Base-by-base conservation (phyloP, 2,329 filamentous ascomycete genomes). In the Hypoxylon sp. region DNA sequence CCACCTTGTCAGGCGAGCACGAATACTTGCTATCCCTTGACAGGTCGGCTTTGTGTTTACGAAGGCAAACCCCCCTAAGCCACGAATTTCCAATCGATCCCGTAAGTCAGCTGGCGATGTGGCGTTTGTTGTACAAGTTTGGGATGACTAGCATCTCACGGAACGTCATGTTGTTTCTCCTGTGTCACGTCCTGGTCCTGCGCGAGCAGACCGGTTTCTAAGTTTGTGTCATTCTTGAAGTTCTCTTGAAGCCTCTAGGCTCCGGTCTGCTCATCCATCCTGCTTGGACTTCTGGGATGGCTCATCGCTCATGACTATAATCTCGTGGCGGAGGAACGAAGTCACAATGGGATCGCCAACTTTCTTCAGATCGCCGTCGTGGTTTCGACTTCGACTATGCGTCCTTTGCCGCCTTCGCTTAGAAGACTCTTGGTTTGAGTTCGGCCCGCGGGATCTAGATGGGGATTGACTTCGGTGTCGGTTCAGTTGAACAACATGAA, bases 391-490 rank as follows among this genome's bases (percentile, higher is more conserved):
- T 44, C 77, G 74, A 58, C 78, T 80, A 59, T 70, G 72, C 4
- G 79, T 80, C 64, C 78, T 73, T 59, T 78, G 77, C 24, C 78
- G 72, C 50, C 77, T 71, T 53, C 73, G 70, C 59, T 74, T 73
- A 15, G 74, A 62, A 19, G 63, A 50, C 28, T 69, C 70, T 19
- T 72, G 68, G 5, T 6, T 48, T 19, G 60, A 37, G 7, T 71
- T 67, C 6, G 68, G 65, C 6, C 72, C 75, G n/a, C 69, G 71
- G 19, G 78, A 79, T 37, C 78, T 70, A 20, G 78, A 79, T 10
- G 78, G 79, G 49, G 77, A 77, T 64, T 82, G 81, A 66, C 80
- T 80, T 19, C 82, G 79, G 41, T 80, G 78, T 32, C 75, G 74
- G 28, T 78, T 76, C 4, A 79, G 73, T 13, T 81, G 75, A 11